Evolutionary conservation across 2,329 filamentous ascomycete species (phyloP).

Genomic region (Rhinocladiella mackenziei): DNA sequence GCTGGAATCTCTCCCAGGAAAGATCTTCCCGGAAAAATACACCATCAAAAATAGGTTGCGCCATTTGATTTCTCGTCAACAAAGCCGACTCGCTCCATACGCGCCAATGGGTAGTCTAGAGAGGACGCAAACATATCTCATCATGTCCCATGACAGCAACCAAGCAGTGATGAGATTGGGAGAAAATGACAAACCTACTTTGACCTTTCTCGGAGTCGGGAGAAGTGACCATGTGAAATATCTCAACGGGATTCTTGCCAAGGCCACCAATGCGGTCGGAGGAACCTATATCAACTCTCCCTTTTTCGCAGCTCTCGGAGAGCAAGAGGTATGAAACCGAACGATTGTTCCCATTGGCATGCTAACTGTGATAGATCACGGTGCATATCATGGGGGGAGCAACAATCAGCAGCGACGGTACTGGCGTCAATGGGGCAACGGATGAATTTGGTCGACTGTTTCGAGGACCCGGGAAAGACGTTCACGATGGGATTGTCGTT

Average conservation of each 20-base stretch:
- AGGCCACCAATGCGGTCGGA: conserved; percentile 51
- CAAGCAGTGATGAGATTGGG: conserved; percentile 56
- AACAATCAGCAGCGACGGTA: conserved; percentile 58
- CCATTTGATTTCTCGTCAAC: conserved; percentile 1
- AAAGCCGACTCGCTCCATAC: conserved; percentile 7
- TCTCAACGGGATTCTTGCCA: conserved; percentile 20
- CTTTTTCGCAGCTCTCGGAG: conserved; percentile 52
- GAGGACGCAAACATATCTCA: conserved; percentile 42
- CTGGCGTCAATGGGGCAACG: conserved; percentile 54
- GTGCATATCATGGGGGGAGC: conserved; percentile 66
- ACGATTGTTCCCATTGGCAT: background rate
- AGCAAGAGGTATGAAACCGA: conserved; percentile 42
- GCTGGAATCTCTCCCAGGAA: conserved; percentile 6
- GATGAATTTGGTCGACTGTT: conserved; percentile 62
- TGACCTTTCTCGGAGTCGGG: conserved; percentile 56
- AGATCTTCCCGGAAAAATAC: conserved; percentile 2
- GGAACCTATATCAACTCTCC: conserved; percentile 59
- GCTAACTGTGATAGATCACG: conserved; percentile 43
- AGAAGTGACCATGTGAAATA: conserved; percentile 20
- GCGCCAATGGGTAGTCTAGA: conserved; percentile 2
- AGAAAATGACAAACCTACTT: conserved; percentile 55
- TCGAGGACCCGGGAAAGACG: conserved; percentile 48
- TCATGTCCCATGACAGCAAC: conserved; percentile 64
- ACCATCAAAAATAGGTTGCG: background rate
- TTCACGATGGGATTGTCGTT: conserved; percentile 57